Conservation (phyloP, 2,329 filamentous ascomycete genomes). For the Trichoderma aggressivum region DNA sequence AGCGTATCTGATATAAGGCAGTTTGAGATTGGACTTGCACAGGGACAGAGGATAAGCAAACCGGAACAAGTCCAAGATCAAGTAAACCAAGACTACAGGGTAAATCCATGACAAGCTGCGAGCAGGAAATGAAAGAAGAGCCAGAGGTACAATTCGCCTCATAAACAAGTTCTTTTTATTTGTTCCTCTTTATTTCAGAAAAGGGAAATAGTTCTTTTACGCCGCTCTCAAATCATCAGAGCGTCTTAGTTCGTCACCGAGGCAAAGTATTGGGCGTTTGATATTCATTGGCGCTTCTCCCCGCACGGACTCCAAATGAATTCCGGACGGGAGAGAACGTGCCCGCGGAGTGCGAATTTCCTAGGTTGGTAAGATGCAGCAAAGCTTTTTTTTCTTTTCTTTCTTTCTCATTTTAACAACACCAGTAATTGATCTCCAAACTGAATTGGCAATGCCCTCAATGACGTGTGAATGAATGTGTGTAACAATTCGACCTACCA, state of each 20-base stretch:
- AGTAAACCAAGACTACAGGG: neutral
- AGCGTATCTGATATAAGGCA: neutral
- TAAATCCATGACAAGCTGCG: neutral
- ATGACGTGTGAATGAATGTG: neutral
- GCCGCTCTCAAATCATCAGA: neutral
- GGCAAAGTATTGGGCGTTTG: neutral
- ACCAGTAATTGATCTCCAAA: neutral
- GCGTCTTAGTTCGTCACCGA: neutral
- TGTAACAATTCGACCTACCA: neutral
- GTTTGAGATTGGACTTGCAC: neutral
- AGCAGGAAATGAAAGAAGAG: neutral
- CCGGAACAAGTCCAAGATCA: neutral
- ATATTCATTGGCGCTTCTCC: neutral
- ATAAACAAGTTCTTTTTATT: no score
- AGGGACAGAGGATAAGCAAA: neutral
- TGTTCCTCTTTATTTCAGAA: neutral
- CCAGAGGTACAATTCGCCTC: neutral
- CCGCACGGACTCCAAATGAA: neutral
- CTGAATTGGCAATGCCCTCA: neutral
- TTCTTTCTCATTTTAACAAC: neutral
- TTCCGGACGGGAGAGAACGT: neutral
- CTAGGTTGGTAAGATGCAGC: neutral
- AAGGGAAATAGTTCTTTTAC: neutral
- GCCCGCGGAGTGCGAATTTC: neutral
- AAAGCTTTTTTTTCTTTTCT: neutral